Evolutionary conservation across 179 eudicot genomes (phyloP).

Genomic region (Patellifolia procumbens): DNA sequence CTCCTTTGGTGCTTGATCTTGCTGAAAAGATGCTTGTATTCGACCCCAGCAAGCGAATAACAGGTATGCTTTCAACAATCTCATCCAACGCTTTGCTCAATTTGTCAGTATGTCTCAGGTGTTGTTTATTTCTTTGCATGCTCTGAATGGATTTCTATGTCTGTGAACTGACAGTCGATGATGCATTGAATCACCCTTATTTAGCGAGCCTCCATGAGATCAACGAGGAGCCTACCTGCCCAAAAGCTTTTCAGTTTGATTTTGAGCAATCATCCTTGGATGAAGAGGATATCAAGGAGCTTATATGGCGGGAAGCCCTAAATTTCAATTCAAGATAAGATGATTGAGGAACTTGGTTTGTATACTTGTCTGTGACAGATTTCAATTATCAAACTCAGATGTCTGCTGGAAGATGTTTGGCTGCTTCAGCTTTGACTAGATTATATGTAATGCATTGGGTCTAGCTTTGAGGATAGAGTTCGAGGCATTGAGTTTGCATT

Average conservation of each 20-base stretch:
- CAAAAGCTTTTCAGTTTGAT: conserved; percentile 72
- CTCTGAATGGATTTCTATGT: neutral
- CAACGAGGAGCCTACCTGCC: conserved; percentile 88
- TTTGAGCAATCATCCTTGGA: conserved; percentile 74
- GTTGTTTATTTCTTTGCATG: neutral
- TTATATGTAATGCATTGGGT: conserved; percentile 1
- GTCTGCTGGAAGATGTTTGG: neutral
- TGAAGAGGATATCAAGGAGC: conserved; percentile 88
- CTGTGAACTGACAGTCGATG: conserved; percentile 57
- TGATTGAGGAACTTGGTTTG: conserved; percentile 13
- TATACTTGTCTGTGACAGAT: neutral
- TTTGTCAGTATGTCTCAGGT: neutral
- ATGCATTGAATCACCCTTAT: conserved; percentile 88
- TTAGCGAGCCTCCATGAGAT: conserved; percentile 89
- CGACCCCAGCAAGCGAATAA: conserved; percentile 88
- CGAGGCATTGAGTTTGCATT: neutral
- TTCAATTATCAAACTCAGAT: conserved; percentile 16
- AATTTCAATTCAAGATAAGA: conserved; percentile 64
- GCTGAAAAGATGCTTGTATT: conserved; percentile 86
- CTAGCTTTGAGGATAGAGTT: neutral
- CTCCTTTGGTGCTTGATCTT: conserved; percentile 80
- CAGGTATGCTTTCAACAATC: conserved; percentile 51
- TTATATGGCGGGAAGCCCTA: conserved; percentile 72
- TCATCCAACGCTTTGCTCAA: neutral
- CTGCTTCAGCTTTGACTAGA: conserved; percentile 7